Conservation (phyloP, 2,329 filamentous ascomycete genomes). For the Didymella pomorum region DNA sequence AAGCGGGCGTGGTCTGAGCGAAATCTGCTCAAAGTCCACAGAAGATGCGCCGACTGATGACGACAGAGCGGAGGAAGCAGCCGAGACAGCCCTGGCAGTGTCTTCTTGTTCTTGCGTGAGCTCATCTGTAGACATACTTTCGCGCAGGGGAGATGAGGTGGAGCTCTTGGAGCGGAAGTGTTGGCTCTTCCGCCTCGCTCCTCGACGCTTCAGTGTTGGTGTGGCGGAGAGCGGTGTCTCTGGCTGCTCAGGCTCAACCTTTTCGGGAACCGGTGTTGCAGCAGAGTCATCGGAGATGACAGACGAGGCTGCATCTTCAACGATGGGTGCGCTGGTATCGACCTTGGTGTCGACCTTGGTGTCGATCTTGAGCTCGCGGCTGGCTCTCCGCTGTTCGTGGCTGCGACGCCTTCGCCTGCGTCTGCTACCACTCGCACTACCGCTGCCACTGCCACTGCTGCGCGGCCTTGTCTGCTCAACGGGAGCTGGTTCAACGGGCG, state of each 20-base stretch:
- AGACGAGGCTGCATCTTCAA: conserved; percentile 22
- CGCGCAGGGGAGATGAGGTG: conserved; percentile 42
- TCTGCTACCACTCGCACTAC: conserved; percentile 36
- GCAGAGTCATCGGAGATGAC: conserved; percentile 31
- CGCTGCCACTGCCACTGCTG: conserved; percentile 36
- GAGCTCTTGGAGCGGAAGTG: conserved; percentile 54
- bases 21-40: conserved; percentile 43
- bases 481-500: conserved; percentile 18
- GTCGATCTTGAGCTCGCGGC: conserved; percentile 34
- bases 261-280: conserved; percentile 27
- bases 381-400: conserved; percentile 16
- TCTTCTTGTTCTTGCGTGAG: conserved; percentile 20
- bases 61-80: conserved; percentile 42
- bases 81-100: conserved; percentile 35
- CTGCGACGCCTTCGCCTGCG: conserved; percentile 40
- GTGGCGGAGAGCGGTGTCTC: conserved; percentile 39
- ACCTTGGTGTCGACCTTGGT: conserved; percentile 34
- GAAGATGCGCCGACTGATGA: conserved; percentile 49
- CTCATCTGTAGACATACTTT: conserved; percentile 37
- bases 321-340: conserved; percentile 8
- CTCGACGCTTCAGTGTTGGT: conserved; percentile 50
- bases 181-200: conserved; percentile 43
- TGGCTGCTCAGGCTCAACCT: conserved; percentile 15
- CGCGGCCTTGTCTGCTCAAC: conserved; percentile 28
- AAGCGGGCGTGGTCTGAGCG: conserved; percentile 46